Evolutionary conservation across 495 filamentous ascomycete genomes (phyloP).

Genomic region (Lasiosphaeris hirsuta): DNA sequence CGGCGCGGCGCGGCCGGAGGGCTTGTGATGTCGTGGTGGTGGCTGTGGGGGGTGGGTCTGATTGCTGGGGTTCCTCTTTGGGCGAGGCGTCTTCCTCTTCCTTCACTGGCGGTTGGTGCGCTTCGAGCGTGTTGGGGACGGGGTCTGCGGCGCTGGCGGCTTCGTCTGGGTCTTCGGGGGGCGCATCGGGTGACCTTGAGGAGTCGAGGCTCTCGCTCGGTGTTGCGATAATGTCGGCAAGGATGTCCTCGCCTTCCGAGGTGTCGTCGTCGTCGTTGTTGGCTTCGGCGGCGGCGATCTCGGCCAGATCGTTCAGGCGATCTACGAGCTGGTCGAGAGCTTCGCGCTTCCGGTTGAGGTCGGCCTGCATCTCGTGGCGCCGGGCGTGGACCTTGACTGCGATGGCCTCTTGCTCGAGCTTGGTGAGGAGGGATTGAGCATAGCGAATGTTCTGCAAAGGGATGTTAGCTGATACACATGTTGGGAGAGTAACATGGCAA

Average conservation of each 20-base stretch:
- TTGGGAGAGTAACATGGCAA: too few species aligned
- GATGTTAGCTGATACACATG: too few species aligned
- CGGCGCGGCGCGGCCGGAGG: conserved; percentile 20
- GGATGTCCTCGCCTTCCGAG: conserved; percentile 50
- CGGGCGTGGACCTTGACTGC: conserved; percentile 60
- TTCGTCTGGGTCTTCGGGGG: conserved; percentile 15
- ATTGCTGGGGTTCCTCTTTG: neutral
- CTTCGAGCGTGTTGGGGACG: conserved; percentile 9
- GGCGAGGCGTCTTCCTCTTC: neutral
- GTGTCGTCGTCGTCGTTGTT: conserved; percentile 37
- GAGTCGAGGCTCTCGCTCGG: conserved; percentile 48
- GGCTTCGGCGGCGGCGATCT: conserved; percentile 42
- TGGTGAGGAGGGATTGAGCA: conserved; percentile 69
- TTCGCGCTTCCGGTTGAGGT: conserved; percentile 62
- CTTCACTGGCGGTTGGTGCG: conserved; percentile 3
- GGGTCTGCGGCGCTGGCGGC: conserved; percentile 9
- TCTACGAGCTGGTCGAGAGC: conserved; percentile 57
- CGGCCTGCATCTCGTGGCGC: conserved; percentile 63
- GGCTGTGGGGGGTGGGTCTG: neutral
- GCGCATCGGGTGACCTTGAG: conserved; percentile 25
- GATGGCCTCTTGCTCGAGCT: conserved; percentile 70
- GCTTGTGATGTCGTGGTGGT: conserved; percentile 20
- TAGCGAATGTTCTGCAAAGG: conserved; percentile 86
- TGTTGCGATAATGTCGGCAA: conserved; percentile 45
- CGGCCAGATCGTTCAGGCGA: conserved; percentile 58